Evolutionary conservation across 345 rosid species (phyloP).

Genomic region (Syzygium aromaticum): DNA sequence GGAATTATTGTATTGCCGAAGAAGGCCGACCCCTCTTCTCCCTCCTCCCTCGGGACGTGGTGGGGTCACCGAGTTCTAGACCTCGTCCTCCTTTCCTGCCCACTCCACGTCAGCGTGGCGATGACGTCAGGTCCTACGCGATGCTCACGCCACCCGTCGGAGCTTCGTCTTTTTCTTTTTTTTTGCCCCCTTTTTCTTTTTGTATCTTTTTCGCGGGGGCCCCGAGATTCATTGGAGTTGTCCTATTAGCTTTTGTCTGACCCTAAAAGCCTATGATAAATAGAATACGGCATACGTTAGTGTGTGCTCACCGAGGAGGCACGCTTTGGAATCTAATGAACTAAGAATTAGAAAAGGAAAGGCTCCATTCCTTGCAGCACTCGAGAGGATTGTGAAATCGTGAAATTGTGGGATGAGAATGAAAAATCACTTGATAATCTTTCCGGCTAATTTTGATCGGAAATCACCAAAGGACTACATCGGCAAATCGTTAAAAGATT

Average conservation of each 20-base stretch:
- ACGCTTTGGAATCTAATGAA: neutral
- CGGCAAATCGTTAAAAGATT: no score
- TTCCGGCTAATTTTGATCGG: no score
- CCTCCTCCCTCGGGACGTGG: neutral
- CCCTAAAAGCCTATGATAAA: neutral
- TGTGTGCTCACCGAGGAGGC: neutral
- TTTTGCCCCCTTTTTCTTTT: neutral
- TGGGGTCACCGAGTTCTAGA: neutral
- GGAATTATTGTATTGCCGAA: neutral
- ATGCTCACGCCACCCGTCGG: neutral
- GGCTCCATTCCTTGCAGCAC: neutral
- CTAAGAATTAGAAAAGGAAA: neutral
- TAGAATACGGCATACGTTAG: neutral
- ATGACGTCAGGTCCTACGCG: neutral
- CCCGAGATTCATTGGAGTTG: neutral
- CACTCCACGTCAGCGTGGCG: neutral
- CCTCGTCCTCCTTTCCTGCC: neutral
- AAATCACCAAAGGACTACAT: no score
- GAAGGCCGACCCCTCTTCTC: neutral
- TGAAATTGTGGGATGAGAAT: neutral
- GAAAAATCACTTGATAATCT: neutral
- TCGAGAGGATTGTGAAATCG: neutral
- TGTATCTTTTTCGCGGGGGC: neutral
- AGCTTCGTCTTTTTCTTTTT: neutral
- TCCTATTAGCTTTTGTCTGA: neutral